These are phyloP conservation scores for Excoecaria agallocha DNA, from an alignment of 345 rosid genomes.

Conservation along the genomic window DNA sequence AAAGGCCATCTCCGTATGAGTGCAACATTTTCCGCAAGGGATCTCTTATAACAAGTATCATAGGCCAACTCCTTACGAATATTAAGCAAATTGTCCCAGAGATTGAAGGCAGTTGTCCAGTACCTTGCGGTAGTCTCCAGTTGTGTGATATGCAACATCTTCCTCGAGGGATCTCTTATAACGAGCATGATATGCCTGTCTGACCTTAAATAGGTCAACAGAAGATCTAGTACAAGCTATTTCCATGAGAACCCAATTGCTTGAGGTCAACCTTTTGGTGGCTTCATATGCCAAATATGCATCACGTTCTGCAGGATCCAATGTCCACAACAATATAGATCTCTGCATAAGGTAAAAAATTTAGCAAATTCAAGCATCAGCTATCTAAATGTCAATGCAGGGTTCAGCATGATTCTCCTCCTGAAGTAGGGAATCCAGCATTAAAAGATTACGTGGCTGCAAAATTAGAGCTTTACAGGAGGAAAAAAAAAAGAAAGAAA, in stretches of 20 bases:
- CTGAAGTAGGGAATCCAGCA: neutral
- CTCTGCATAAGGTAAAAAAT: conserved; percentile 41
- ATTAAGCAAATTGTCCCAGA: neutral
- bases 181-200: conserved; percentile 76
- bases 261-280: conserved; percentile 61
- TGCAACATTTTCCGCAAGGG: neutral
- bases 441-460: neutral
- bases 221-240: conserved; percentile 79
- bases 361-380: conserved; percentile 1
- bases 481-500: neutral
- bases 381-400: neutral
- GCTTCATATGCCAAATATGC: conserved; percentile 76
- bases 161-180: conserved; percentile 82
- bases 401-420: neutral
- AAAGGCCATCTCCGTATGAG: neutral
- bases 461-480: neutral
- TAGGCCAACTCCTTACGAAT: neutral
- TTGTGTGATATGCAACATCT: conserved; percentile 79
- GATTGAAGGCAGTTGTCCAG: neutral
- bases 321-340: conserved; percentile 61
- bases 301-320: conserved; percentile 76
- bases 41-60: neutral
- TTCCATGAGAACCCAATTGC: conserved; percentile 74
- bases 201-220: conserved; percentile 49
- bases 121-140: conserved; percentile 82